Base-by-base conservation (phyloP, 164 flowering plant genomes). In the Kalanchoe fedtschenkoi region DNA sequence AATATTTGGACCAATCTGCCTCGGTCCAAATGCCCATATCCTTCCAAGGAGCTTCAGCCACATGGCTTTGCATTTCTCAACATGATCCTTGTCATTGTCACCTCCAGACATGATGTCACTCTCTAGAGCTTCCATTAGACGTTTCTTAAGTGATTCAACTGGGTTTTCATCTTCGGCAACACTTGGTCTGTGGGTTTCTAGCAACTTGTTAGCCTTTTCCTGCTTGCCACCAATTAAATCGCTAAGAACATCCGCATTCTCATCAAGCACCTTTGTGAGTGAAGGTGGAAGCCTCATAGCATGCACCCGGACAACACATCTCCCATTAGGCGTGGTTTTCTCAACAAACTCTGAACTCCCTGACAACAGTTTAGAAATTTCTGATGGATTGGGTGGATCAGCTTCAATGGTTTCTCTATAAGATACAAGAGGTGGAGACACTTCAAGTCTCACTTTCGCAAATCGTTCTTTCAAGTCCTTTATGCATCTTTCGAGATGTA, bases 21-120 rank as follows among this genome's bases (percentile, higher is more conserved):
- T 67, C 32, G 97, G 96, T 38, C 97, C 97, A 62, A 90, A 80
- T 21, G 96, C 83, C 98, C 98, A 91, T 6, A 89, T 82, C 79
- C 91, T 82, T 68, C 70, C 73, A 7, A 92, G 76, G 62, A 84
- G 68, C 53, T 81, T 71, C 15, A 61, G 60, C 96, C 98, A 92
- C 68, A 75, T 65, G 21, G 37, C 60, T 69, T 68, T 77, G 64
- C 72, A 83, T 72, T 86, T 92, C 33, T 86, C 88, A 39, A 58
- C 69, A 62, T 63, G 74, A 43, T 86, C 95, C 69, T 68, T 80
- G 26, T 87, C 91, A 34, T 74, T 78, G 37, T 74, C 71, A 67
- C 29, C 65, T 14, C 17, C 71, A 30, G 70, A 60, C 15, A 66
- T 70, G 29, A 76, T 70, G 32, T 83, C 88, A 69, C 69, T 77